phyloP scores from a whole-genome alignment of 2,329 filamentous ascomycete species.

The Claviceps fusiformis region DNA sequence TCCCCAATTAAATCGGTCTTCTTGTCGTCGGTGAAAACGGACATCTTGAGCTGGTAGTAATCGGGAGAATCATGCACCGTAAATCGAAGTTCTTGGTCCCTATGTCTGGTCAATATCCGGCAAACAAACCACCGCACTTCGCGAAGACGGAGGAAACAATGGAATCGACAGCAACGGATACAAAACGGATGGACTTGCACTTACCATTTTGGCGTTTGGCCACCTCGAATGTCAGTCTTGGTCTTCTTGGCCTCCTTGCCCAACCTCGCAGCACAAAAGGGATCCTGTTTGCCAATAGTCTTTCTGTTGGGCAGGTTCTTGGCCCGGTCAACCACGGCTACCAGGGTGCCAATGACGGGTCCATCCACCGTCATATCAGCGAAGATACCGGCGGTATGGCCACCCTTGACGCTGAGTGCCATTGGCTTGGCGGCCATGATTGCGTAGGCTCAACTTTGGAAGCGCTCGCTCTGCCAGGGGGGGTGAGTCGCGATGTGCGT shows the following conservation, averaged over 20 bases:
- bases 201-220: slow-evolving; percentile 92
- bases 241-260: slow-evolving; percentile 98
- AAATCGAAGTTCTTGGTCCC: slow-evolving; percentile 96
- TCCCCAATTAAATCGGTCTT: slow-evolving; percentile 95
- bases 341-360: slow-evolving; percentile 82
- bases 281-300: slow-evolving; percentile 96
- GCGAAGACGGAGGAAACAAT: not conserved
- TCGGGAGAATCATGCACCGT: slow-evolving; percentile 92
- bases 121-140: too few relatives aligned
- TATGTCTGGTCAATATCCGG: slow-evolving; percentile 24
- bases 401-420: slow-evolving; percentile 42
- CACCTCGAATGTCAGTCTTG: slow-evolving; percentile 80
- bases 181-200: slow-evolving; percentile 4
- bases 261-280: slow-evolving; percentile 84
- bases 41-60: slow-evolving; percentile 90
- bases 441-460: not conserved
- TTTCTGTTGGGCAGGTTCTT: slow-evolving; percentile 96
- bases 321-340: slow-evolving; percentile 82
- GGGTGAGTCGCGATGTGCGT: not conserved
- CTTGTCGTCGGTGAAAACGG: slow-evolving; percentile 96
- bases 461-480: not conserved
- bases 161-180: not conserved
- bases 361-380: slow-evolving; percentile 90
- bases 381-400: slow-evolving; percentile 85
- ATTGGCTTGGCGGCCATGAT: slow-evolving; percentile 41